Percentiles rank a stretch among this genome's conserved stretches.
Evolutionary conservation across 192 early-diverging fungal genomes (phyloP).

Genomic region (Backusella morwellensis): DNA sequence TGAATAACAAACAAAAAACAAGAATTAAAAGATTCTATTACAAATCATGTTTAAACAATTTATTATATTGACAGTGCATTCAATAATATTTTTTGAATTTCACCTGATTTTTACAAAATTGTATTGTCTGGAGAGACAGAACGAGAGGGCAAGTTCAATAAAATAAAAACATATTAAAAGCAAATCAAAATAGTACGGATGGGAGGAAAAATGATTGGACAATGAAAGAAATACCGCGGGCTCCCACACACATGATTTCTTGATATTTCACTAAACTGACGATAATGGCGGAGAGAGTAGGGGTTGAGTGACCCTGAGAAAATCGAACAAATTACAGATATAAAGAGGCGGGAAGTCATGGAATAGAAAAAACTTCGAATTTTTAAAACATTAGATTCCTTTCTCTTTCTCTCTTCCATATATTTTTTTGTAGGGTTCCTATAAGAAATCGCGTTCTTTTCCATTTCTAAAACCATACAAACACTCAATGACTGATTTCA

Average conservation of each 20-base stretch:
- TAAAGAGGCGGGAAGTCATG: constrained; percentile 15
- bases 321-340: constrained; percentile 11
- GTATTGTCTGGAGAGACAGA: background rate
- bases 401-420: background rate
- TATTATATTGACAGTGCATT: background rate
- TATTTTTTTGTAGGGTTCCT: background rate
- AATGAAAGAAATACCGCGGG: constrained; percentile 6
- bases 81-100: background rate
- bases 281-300: background rate
- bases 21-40: background rate
- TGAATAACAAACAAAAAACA: background rate
- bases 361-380: constrained; percentile 12
- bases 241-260: constrained; percentile 13
- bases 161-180: background rate
- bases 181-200: background rate
- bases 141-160: background rate
- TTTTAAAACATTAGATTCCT: background rate
- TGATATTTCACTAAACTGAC: constrained; percentile 7
- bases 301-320: constrained; percentile 21
- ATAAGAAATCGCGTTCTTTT: background rate
- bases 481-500: constrained; percentile 2
- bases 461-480: background rate
- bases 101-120: background rate
- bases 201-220: background rate
- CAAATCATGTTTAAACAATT: background rate